Evolutionary conservation across 2,329 filamentous ascomycete species (phyloP), one percentile per base, ranked within the genome.

Genomic region (Penicillium sp.): DNA sequence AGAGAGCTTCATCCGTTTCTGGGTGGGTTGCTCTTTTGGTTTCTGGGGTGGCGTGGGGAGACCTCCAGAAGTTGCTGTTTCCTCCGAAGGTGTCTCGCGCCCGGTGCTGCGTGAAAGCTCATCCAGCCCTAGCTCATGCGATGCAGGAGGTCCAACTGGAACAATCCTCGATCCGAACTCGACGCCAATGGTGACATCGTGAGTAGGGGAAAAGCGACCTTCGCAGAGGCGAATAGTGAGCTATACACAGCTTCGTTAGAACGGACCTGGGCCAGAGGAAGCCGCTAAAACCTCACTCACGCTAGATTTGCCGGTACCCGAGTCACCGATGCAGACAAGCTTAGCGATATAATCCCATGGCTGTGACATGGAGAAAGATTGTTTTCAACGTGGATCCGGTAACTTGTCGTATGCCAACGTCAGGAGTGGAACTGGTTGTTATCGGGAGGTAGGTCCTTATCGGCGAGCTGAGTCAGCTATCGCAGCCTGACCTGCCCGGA

Each of bases 341-440:
- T 99, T 99, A 78, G 94, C 93, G 76, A 98, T 99, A 83, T 96
- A 98, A 82, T 98, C 93, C 94, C 94, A 98, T 78, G 92, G 89
- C 71, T 78, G 75, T 75, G 77, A 79, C 78, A 79, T 79, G 72
- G 73, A 74, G 73, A 74, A 74, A 37, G 69, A 64, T 45, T 56
- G 37, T 42, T 14, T 35, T 28, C 37, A 30, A 28, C 45, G 55
- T 51, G 48, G 46, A 52, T 52, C 16, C 14, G 48, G 54, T 35
- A 40, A 60, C 52, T 42, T 57, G 38, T 38, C 33, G 49, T 26
- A 43, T 19, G 19, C 48, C 26, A 51, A 48, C 22, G 43, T 53
- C 57, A 58, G 58, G 61, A 58, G 35, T 53, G 22, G 51, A 16
- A 60, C 40, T 58, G 53, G 48, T 67, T 62, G 48, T 67, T 62